phyloP scores from a whole-genome alignment of 2,329 filamentous ascomycete genomes.

The Hymenoscyphus repandus region DNA sequence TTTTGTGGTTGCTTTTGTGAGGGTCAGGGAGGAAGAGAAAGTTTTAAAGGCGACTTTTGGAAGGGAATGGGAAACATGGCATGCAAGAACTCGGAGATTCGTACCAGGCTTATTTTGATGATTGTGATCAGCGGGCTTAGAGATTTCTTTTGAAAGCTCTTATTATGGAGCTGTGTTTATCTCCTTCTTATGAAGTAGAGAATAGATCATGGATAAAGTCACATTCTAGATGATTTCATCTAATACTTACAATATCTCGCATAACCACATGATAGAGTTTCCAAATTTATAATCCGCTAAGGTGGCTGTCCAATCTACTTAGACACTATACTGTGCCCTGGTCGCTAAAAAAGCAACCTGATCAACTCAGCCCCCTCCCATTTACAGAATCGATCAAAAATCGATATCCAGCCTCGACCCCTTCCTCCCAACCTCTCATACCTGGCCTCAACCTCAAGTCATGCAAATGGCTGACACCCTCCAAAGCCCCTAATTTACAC shows the following conservation, averaged over 20 bases:
- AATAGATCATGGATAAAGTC: too few species aligned
- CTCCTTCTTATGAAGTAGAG: too few species aligned
- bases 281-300: too few species aligned
- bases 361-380: too few species aligned
- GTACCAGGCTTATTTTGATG: slow-evolving; percentile 39
- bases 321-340: too few species aligned
- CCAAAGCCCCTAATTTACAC: neutral
- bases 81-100: slow-evolving; percentile 42
- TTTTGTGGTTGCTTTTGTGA: slow-evolving; percentile 27
- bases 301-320: too few species aligned
- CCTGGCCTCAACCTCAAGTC: neutral
- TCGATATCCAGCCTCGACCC: neutral
- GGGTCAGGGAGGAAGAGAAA: slow-evolving; percentile 44
- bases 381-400: neutral
- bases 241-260: too few species aligned
- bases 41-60: slow-evolving; percentile 46
- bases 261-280: too few species aligned
- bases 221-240: too few species aligned
- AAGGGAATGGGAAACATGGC: slow-evolving; percentile 43
- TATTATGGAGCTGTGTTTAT: too few species aligned
- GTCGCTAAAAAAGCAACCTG: too few species aligned
- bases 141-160: too few species aligned
- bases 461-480: neutral
- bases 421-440: neutral
- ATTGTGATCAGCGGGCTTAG: neutral